Percentiles rank a stretch among this genome's conserved stretches.
phyloP scores from a whole-genome alignment of 2,329 filamentous ascomycete species.

The Penicillium sp. region DNA sequence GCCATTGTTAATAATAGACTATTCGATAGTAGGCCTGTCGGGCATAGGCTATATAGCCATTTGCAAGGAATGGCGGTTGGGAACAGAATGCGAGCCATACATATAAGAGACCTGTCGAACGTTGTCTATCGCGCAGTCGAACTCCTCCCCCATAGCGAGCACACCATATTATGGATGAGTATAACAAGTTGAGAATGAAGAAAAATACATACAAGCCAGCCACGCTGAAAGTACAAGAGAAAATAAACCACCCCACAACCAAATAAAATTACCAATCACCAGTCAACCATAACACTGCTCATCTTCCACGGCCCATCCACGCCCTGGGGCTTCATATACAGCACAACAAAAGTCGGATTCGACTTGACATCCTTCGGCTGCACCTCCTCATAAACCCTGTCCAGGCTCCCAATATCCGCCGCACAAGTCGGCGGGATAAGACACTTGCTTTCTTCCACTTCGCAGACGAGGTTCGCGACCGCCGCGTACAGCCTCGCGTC shows the following conservation, averaged over 20 bases:
- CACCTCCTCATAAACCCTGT: conserved; percentile 4
- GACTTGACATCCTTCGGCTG: neutral
- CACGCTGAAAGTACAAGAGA: neutral
- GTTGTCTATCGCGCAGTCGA: too few species aligned
- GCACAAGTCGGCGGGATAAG: conserved; percentile 17
- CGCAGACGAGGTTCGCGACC: conserved; percentile 18
- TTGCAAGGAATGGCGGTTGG: too few species aligned
- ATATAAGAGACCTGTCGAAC: too few species aligned
- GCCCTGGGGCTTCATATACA: conserved; percentile 9
- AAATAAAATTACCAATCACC: neutral
- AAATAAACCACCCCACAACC: neutral
- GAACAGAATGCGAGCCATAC: too few species aligned
- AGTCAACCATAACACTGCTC: neutral
- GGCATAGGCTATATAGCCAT: too few species aligned
- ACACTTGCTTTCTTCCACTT: conserved; percentile 24
- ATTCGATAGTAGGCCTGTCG: too few species aligned
- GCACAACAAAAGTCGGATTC: neutral
- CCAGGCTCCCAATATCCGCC: conserved; percentile 9
- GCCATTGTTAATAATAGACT: too few species aligned
- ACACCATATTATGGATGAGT: too few species aligned
- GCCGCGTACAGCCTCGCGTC: conserved; percentile 11
- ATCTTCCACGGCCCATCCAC: conserved; percentile 5
- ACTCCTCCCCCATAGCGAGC: too few species aligned
- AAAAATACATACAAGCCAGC: too few species aligned
- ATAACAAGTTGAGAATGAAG: too few species aligned